Percentiles rank a stretch among this genome's conserved stretches.
Evolutionary conservation across 73 alveolate species (phyloP).

Genomic region (Paramecium biaurelia): DNA sequence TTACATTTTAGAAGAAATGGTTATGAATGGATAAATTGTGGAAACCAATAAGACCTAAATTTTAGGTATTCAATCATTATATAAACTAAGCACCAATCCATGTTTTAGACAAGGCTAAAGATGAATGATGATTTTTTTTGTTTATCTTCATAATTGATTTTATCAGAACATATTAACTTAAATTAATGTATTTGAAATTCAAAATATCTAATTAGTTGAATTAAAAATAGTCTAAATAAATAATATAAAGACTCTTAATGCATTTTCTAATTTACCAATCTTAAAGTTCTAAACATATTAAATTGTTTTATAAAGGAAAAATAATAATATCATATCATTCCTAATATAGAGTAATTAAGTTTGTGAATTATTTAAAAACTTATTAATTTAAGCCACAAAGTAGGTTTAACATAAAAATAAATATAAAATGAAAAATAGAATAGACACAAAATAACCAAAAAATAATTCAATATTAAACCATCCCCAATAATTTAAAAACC

Average conservation of each 20-base stretch:
- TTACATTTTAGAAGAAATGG: constrained; percentile 97
- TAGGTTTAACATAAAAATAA: too few species aligned
- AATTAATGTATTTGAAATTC: neutral
- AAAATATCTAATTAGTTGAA: neutral
- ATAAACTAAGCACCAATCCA: constrained; percentile 54
- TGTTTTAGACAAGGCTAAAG: constrained; percentile 56
- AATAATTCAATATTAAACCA: too few species aligned
- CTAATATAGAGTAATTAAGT: too few species aligned
- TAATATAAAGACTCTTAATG: too few species aligned
- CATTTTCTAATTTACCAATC: neutral
- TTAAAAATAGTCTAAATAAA: neutral
- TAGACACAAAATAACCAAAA: neutral
- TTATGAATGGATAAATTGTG: constrained; percentile 92
- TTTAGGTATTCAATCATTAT: constrained; percentile 63
- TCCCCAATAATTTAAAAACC: neutral
- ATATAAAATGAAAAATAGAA: too few species aligned
- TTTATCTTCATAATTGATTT: neutral
- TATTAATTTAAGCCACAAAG: too few species aligned
- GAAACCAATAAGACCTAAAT: constrained; percentile 94
- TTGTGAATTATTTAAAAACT: too few species aligned
- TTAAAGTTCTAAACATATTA: neutral
- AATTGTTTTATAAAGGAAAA: neutral
- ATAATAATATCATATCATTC: neutral
- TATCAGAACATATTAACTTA: neutral
- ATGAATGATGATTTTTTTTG: neutral